Base-by-base conservation (phyloP, 2,329 filamentous ascomycete species). In the Fusarium guadeloupense region DNA sequence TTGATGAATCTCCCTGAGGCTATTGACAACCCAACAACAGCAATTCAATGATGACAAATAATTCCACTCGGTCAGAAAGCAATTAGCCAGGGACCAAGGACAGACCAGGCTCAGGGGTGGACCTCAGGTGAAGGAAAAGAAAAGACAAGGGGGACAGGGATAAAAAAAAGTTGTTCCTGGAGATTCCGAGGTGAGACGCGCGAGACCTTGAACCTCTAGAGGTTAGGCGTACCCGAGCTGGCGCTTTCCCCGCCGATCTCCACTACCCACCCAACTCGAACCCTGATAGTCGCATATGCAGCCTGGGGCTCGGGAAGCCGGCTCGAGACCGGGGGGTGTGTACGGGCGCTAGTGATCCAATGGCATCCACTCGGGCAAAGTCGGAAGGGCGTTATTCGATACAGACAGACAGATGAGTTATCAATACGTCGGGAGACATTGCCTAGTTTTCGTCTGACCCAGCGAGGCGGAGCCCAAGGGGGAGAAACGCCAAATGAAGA, bases 161-260 rank as follows among this genome's bases (percentile, higher is more conserved):
- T n/a, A 55, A 41, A 47, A 44, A 20, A 44, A 55, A 40, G 59
- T 64, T 43, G 46, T 64, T 61, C 61, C 55, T 61, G 39, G 50
- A 64, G 57, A 62, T 68, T 62, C 61, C 59, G 59, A 66, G 66
- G 66, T 69, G 66, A 67, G 62, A 60, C 66, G 48, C 50, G 54
- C 40, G 58, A 68, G 59, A 69, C 67, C 67, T 68, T 59, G 67
- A 69, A 67, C 67, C 67, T 65, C 63, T 69, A 69, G 67, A 69
- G 67, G 67, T 70, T 68, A 69, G 67, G 67, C 65, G 67, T 56
- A 67, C 65, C 67, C 65, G 67, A 70, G 60, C 45, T 43, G 37
- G 31, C 47, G 45, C 58, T 40, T 63, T 57, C 58, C 59, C 60
- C 57, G 48, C 34, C 21, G 34, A 59, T 55, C 44, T 39, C 52